Conservation (phyloP, 2,329 filamentous ascomycete species). For the Paecilomyces formosus region DNA sequence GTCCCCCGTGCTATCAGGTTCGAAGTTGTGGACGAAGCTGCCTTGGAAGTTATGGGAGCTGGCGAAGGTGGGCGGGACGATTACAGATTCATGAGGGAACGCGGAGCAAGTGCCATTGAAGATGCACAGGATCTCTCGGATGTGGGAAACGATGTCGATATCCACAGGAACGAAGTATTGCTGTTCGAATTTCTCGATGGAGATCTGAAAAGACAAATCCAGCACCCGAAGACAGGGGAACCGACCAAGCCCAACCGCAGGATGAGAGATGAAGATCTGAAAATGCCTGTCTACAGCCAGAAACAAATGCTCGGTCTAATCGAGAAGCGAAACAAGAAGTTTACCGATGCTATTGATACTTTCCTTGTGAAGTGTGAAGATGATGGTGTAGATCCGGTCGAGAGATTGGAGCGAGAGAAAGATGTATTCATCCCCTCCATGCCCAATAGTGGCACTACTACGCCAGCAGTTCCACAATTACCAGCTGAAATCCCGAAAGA, state of each 20-base stretch:
- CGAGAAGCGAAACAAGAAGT: conserved; percentile 81
- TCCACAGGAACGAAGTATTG: conserved; percentile 58
- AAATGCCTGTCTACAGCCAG: conserved; percentile 87
- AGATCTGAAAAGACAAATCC: conserved; percentile 75
- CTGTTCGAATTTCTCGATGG: conserved; percentile 91
- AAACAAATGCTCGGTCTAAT: conserved; percentile 86
- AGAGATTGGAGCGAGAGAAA: conserved; percentile 53
- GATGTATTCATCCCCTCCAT: conserved; percentile 57
- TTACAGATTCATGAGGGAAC: conserved; percentile 7
- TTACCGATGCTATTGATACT: conserved; percentile 64
- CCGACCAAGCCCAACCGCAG: conserved; percentile 60
- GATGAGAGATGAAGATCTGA: conserved; percentile 69
- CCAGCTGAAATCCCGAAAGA: conserved; percentile 72
- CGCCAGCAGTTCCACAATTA: conserved; percentile 35
- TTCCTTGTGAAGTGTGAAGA: conserved; percentile 71
- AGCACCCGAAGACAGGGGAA: conserved; percentile 65
- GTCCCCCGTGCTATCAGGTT: conserved; percentile 75
- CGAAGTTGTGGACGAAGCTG: conserved; percentile 75
- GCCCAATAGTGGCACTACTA: conserved; percentile 30
- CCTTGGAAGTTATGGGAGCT: conserved; percentile 71
- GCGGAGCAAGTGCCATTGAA: neutral
- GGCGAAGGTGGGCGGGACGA: conserved; percentile 47
- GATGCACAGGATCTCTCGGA: conserved; percentile 7
- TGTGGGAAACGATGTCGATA: conserved; percentile 17
- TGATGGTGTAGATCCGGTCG: conserved; percentile 56